phyloP scores from a whole-genome alignment of 495 filamentous ascomycete species.

The Friedmanniomyces endolithicus region DNA sequence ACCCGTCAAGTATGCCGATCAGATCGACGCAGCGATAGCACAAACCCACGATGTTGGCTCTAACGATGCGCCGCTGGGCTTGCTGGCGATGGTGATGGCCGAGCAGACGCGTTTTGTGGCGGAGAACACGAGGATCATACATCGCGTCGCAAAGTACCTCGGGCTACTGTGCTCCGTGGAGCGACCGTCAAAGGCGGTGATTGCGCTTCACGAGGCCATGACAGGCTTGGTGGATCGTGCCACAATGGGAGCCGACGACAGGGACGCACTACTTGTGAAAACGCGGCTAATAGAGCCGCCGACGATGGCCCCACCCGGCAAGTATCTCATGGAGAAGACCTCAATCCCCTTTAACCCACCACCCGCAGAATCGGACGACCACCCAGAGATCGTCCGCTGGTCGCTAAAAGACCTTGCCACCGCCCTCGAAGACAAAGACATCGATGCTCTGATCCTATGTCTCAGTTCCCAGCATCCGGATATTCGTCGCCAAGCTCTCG shows the following conservation, averaged over 20 bases:
- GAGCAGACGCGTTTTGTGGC: slow-evolving; percentile 66
- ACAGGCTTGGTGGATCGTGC: too few relatives aligned
- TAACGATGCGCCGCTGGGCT: slow-evolving; percentile 30
- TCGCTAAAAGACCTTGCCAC: slow-evolving; percentile 58
- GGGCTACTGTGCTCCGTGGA: neutral
- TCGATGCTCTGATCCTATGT: slow-evolving; percentile 55
- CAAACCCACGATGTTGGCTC: neutral
- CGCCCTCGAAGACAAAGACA: slow-evolving; percentile 58
- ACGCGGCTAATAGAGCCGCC: neutral
- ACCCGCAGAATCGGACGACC: slow-evolving; percentile 40
- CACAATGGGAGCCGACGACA: neutral
- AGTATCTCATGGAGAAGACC: neutral
- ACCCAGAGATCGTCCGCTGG: slow-evolving; percentile 53
- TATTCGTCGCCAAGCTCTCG: slow-evolving; percentile 64
- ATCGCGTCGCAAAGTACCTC: neutral
- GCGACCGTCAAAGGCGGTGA: neutral
- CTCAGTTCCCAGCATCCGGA: slow-evolving; percentile 60
- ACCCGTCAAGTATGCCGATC: slow-evolving; percentile 58
- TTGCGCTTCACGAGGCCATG: neutral
- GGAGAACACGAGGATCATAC: neutral
- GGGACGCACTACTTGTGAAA: neutral
- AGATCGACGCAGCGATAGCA: slow-evolving; percentile 21
- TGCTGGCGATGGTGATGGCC: slow-evolving; percentile 48
- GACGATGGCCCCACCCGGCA: neutral
- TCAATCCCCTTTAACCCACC: slow-evolving; percentile 20